phyloP scores from a whole-genome alignment of 345 rosid genomes.

The Theobroma cacao region DNA sequence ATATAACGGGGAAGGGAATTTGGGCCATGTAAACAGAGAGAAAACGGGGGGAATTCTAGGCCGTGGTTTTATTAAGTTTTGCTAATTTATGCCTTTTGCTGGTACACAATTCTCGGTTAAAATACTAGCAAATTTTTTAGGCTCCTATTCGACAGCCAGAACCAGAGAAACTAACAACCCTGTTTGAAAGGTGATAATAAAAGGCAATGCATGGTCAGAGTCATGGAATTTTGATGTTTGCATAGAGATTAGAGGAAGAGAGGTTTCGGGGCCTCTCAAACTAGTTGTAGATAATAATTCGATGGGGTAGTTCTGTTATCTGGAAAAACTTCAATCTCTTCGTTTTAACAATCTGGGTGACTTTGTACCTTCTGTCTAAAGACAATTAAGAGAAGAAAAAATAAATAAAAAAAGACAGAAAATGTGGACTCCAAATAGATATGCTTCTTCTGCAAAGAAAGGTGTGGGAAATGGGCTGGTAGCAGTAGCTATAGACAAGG shows the following conservation, averaged over 20 bases:
- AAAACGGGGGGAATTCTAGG: not conserved
- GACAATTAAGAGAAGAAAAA: not conserved
- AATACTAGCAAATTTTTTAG: not conserved
- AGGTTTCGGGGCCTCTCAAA: not conserved
- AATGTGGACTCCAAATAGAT: not conserved
- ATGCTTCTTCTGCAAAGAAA: constrained; percentile 19
- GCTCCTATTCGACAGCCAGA: not conserved
- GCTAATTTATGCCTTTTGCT: not conserved
- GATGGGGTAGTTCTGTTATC: not conserved
- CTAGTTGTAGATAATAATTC: not conserved
- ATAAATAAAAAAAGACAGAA: not conserved
- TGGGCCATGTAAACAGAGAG: not conserved
- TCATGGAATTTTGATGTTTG: not conserved
- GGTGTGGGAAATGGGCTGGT: constrained; percentile 48
- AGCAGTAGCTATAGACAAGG: constrained; percentile 83
- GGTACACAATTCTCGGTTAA: not conserved
- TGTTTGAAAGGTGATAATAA: not conserved
- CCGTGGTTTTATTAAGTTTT: not conserved
- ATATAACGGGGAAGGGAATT: not conserved
- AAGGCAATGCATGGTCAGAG: not conserved
- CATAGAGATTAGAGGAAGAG: not conserved
- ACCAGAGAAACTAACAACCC: not conserved
- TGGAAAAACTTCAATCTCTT: not conserved
- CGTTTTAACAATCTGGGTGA: not conserved
- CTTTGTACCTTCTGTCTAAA: not conserved